Conservation (phyloP, 257 asterid species). For the Solanum tacnaense region DNA sequence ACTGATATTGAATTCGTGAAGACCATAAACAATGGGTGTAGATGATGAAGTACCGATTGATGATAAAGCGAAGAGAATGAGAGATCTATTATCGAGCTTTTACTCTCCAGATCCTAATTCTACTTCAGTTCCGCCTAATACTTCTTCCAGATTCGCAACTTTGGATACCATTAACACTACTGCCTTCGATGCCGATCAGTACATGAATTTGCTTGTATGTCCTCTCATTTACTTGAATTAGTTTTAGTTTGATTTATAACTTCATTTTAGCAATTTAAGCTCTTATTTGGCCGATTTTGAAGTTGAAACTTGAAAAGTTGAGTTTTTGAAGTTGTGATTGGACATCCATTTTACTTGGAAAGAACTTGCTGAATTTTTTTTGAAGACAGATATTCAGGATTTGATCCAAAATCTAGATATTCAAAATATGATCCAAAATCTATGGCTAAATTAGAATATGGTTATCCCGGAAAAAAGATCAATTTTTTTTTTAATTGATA, state of each 20-base stretch:
- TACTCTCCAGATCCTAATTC: constrained; percentile 71
- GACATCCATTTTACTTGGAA: not conserved
- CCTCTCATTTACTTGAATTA: not conserved
- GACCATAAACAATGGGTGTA: not conserved
- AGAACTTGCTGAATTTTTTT: not conserved
- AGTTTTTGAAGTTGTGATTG: not conserved
- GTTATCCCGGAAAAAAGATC: not conserved
- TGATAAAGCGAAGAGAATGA: constrained; percentile 94
- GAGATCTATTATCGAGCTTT: constrained; percentile 92
- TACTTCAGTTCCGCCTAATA: constrained; percentile 21
- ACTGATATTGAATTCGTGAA: not conserved
- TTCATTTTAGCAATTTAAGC: not conserved
- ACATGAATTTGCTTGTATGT: constrained; percentile 96
- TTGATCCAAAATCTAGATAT: not conserved
- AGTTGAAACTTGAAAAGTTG: not conserved
- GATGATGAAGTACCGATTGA: constrained; percentile 24
- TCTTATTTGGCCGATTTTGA: not conserved
- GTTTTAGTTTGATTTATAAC: not conserved
- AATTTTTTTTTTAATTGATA: not conserved
- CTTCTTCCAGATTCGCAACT: constrained; percentile 84
- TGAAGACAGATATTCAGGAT: not conserved
- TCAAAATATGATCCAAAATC: not conserved
- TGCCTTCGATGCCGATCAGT: constrained; percentile 82
- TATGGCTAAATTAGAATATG: not conserved
- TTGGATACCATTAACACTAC: constrained; percentile 86